Evolutionary conservation across 805 yeast species (phyloP).

Genomic region (Starmera quercuum): DNA sequence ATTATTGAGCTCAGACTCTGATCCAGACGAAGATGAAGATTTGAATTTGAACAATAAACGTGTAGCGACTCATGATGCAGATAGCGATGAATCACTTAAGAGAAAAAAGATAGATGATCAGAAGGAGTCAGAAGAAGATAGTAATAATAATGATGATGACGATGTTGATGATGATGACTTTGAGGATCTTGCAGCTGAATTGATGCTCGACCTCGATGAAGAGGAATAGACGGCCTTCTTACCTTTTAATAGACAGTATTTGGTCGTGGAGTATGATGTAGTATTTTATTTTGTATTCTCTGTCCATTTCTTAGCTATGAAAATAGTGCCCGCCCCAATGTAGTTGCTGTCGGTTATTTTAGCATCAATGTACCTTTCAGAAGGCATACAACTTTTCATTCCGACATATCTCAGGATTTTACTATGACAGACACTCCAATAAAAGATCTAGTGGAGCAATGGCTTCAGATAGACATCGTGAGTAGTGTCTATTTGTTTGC

Average conservation of each 20-base stretch:
- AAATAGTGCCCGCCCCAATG: no score
- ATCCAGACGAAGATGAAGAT: conserved; percentile 18
- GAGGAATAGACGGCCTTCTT: conserved; percentile 6
- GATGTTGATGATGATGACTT: conserved; percentile 24
- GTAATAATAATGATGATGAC: conserved; percentile 10
- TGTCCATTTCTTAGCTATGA: no score
- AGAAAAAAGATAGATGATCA: conserved; percentile 15
- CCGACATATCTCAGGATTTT: background rate
- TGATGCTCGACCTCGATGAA: conserved; percentile 21
- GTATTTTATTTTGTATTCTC: no score
- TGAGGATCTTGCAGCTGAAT: conserved; percentile 24
- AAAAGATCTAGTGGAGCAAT: background rate
- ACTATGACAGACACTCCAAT: background rate
- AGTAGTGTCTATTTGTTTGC: background rate
- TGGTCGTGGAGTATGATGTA: background rate
- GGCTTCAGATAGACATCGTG: conserved; percentile 1
- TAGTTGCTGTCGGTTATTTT: no score
- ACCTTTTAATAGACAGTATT: no score
- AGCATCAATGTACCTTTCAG: no score
- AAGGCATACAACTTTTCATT: background rate
- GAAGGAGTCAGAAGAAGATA: conserved; percentile 15
- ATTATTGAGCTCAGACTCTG: conserved; percentile 36
- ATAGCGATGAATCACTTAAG: conserved; percentile 8
- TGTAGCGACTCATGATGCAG: conserved; percentile 14
- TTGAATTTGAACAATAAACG: conserved; percentile 4